Conservation (phyloP, 2,329 filamentous ascomycete genomes). For the Geosmithia putterillii region DNA sequence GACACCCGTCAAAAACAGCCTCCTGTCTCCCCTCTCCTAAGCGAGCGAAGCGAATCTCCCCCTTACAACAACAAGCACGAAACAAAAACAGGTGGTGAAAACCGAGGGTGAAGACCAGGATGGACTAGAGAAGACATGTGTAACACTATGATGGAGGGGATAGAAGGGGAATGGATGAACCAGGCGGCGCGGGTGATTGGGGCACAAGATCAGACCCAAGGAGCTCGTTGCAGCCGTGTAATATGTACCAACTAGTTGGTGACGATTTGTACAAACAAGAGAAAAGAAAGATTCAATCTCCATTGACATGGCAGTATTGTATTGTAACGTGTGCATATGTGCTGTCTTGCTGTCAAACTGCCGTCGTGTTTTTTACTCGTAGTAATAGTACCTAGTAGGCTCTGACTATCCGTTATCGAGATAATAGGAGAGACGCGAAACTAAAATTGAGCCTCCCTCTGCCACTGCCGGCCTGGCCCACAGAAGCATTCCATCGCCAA, state of each 20-base stretch:
- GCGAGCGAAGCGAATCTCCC: too few relatives aligned
- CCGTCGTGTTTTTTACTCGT: too few relatives aligned
- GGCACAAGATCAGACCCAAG: neutral
- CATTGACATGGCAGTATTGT: too few relatives aligned
- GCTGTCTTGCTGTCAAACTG: too few relatives aligned
- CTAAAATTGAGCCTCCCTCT: too few relatives aligned
- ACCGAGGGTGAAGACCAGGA: neutral
- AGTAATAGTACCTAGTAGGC: too few relatives aligned
- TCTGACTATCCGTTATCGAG: too few relatives aligned
- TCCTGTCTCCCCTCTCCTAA: slow-evolving; percentile 54
- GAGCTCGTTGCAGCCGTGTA: neutral
- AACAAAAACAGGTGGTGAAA: neutral
- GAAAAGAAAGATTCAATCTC: neutral
- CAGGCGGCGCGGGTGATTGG: neutral
- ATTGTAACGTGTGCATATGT: too few relatives aligned
- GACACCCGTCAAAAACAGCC: slow-evolving; percentile 23
- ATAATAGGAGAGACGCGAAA: too few relatives aligned
- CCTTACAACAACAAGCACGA: neutral
- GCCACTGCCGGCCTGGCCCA: too few relatives aligned
- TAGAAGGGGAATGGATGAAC: neutral
- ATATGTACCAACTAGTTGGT: neutral
- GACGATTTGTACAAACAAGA: neutral
- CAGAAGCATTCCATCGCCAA: neutral
- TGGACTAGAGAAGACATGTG: neutral
- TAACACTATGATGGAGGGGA: neutral